Percentiles rank a stretch among this genome's conserved stretches.
Conservation (phyloP, 768 basidiomycete species). For the Russula compacta region DNA sequence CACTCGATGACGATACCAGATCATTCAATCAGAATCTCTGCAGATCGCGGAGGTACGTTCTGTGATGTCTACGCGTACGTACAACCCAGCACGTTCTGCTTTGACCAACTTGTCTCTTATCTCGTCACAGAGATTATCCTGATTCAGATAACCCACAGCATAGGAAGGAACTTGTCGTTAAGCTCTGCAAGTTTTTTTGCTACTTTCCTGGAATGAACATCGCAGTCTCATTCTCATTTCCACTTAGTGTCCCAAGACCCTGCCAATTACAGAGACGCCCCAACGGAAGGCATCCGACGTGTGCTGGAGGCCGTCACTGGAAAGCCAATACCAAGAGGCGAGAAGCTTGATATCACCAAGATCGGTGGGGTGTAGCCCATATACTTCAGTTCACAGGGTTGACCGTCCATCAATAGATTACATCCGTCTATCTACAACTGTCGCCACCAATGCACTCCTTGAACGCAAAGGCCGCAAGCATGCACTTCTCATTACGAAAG, state of each 20-base stretch:
- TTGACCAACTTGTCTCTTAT: not conserved
- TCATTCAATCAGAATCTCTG: constrained; percentile 75
- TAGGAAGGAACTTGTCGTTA: constrained; percentile 79
- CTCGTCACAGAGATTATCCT: constrained; percentile 51
- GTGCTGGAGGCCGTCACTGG: constrained; percentile 74
- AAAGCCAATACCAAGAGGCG: constrained; percentile 54
- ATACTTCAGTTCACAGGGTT: not conserved
- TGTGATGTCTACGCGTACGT: constrained; percentile 80
- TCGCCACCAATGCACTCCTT: constrained; percentile 91
- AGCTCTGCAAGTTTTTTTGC: constrained; percentile 52
- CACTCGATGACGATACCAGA: constrained; percentile 42
- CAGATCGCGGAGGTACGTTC: constrained; percentile 88
- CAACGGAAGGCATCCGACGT: constrained; percentile 87
- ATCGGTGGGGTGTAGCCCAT: constrained; percentile 46
- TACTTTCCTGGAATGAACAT: not conserved
- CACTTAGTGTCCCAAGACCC: constrained; percentile 79
- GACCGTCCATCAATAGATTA: constrained; percentile 48
- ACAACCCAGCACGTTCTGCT: not conserved
- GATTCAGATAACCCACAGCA: constrained; percentile 52
- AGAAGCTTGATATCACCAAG: constrained; percentile 63
- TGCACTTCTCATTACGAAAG: constrained; percentile 83
- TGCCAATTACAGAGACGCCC: constrained; percentile 81
- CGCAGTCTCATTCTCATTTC: not conserved
- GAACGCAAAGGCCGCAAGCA: constrained; percentile 93
- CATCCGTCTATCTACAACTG: constrained; percentile 86